Conservation (phyloP, 148 eudicot species). For the Gaultheria prostrata region DNA sequence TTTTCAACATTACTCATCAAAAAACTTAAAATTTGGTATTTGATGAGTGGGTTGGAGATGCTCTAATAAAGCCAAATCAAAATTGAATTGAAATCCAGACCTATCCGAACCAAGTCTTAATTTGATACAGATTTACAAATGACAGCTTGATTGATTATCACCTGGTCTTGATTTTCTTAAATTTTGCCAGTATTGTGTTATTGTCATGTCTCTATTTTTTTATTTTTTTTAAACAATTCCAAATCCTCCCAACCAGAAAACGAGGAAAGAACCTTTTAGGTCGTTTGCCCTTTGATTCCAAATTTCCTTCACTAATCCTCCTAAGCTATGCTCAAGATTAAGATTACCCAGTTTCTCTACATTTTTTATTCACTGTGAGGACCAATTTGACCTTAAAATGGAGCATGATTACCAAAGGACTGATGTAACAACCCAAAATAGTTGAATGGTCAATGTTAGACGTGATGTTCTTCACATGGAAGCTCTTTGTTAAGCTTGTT, state of each 20-base stretch:
- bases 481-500: background rate
- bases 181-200: background rate
- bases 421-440: background rate
- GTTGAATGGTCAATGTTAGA: background rate
- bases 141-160: background rate
- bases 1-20: too few species aligned
- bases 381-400: background rate
- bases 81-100: too few species aligned
- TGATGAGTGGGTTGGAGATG: too few species aligned
- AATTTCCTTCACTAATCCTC: background rate
- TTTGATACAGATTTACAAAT: background rate
- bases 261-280: background rate
- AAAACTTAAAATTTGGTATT: too few species aligned
- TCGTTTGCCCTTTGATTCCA: background rate
- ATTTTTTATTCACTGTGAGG: background rate
- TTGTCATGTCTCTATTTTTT: too few species aligned
- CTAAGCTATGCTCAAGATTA: background rate
- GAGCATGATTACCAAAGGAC: background rate
- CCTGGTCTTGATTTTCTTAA: background rate
- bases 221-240: background rate
- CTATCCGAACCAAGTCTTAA: too few species aligned
- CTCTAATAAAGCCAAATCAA: too few species aligned
- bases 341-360: background rate
- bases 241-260: constrained; percentile 6
- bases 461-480: background rate